A percentile compares a stretch with the other conserved stretches of the same genome.
phyloP scores from a whole-genome alignment of 805 yeast species.

The Pichia thaimueangensis region DNA sequence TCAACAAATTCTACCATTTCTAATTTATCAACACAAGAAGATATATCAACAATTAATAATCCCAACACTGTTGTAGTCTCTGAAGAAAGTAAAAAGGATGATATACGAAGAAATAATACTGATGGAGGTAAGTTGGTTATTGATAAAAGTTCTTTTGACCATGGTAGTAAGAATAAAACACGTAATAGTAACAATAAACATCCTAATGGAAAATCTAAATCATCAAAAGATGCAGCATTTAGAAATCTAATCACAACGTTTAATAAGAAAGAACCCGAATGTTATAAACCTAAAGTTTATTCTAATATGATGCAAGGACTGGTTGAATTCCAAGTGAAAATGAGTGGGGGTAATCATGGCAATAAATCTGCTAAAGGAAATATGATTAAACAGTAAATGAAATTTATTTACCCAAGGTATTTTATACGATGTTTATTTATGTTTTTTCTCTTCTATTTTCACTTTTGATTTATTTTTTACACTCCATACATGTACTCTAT shows the following conservation, averaged over 20 bases:
- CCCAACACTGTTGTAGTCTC: background rate
- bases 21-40: background rate
- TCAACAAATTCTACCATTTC: constrained; percentile 6
- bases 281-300: constrained; percentile 25
- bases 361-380: background rate
- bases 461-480: too few species aligned
- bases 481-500: too few species aligned
- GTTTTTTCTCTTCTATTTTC: too few species aligned
- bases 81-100: background rate
- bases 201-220: background rate
- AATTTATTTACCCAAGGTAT: too few species aligned
- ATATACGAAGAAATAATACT: background rate
- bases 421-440: too few species aligned
- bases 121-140: too few species aligned
- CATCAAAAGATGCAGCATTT: constrained; percentile 12
- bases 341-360: constrained; percentile 5
- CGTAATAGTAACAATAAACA: background rate
- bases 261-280: constrained; percentile 24
- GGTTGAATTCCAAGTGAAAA: constrained; percentile 28
- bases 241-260: constrained; percentile 28
- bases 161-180: background rate
- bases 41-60: background rate
- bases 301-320: constrained; percentile 27
- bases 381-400: background rate
- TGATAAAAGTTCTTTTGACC: too few species aligned